A percentile compares a stretch with the other conserved stretches of the same genome.
phyloP scores from a whole-genome alignment of 169 alveolate species.

The Theileria parva region DNA sequence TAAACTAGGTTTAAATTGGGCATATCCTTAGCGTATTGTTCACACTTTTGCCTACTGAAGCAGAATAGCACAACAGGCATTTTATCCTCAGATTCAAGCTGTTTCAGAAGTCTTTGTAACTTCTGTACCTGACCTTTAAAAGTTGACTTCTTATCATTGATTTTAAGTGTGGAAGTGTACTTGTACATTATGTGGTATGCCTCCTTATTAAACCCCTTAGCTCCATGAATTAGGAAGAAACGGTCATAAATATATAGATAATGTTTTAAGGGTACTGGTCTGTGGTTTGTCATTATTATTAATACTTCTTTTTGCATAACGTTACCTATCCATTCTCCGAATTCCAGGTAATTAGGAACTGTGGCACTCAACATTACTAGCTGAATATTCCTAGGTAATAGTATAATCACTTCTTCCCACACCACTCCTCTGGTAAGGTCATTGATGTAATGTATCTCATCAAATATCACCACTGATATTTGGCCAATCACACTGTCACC shows the following conservation, averaged over 20 bases:
- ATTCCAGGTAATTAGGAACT: slow-evolving; percentile 96
- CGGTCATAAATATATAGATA: slow-evolving; percentile 76
- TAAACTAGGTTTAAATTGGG: slow-evolving; percentile 81
- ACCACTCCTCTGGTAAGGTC: slow-evolving; percentile 97
- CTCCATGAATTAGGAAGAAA: slow-evolving; percentile 46
- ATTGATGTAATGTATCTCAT: slow-evolving; percentile 98
- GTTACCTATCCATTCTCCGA: slow-evolving; percentile 98
- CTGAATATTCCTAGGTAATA: slow-evolving; percentile 90
- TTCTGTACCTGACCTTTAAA: slow-evolving; percentile 81
- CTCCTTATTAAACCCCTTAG: slow-evolving; percentile 66
- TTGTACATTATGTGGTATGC: slow-evolving; percentile 69
- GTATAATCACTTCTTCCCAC: slow-evolving; percentile 98
- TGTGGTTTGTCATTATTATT: slow-evolving; percentile 87
- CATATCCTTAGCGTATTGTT: slow-evolving; percentile 85
- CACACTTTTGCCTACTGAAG: slow-evolving; percentile 90
- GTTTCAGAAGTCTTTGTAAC: slow-evolving; percentile 74
- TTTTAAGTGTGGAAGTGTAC: slow-evolving; percentile 35
- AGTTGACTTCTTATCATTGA: slow-evolving; percentile 48
- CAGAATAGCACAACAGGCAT: slow-evolving; percentile 96
- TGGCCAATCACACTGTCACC: slow-evolving; percentile 84
- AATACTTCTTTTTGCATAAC: slow-evolving; percentile 89
- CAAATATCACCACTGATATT: slow-evolving; percentile 96
- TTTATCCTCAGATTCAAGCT: slow-evolving; percentile 77
- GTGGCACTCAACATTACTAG: slow-evolving; percentile 97
- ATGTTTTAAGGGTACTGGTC: slow-evolving; percentile 98